Conservation (phyloP, 257 asterid species). For the Jaltomata sinuosa region DNA sequence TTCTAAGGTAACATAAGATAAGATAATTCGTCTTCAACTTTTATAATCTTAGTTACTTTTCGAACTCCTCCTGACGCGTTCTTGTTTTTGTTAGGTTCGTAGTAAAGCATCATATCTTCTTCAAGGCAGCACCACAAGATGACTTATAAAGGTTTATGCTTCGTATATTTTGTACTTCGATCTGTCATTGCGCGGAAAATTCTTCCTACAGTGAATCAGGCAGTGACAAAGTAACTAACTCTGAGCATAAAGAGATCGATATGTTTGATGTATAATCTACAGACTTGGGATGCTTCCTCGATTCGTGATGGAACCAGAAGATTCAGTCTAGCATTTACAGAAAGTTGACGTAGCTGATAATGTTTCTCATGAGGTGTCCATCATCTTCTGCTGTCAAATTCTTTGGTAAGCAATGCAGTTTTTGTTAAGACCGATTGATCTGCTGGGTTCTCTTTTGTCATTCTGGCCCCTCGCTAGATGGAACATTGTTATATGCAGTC, state of each 20-base stretch:
- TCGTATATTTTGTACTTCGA: too few relatives aligned
- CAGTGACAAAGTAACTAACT: neutral
- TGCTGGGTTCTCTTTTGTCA: neutral
- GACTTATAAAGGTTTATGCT: too few relatives aligned
- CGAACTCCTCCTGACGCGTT: neutral
- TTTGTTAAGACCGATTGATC: neutral
- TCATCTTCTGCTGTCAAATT: neutral
- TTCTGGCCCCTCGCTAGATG: neutral
- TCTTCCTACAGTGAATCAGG: neutral
- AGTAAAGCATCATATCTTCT: slow-evolving; percentile 92
- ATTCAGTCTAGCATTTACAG: neutral
- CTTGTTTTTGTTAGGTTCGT: slow-evolving; percentile 56
- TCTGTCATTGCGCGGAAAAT: neutral
- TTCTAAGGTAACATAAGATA: slow-evolving; percentile 37
- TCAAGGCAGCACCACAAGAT: slow-evolving; percentile 50
- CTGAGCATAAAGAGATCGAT: neutral
- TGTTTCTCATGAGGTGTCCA: too few relatives aligned
- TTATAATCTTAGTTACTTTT: neutral
- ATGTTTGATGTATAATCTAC: neutral
- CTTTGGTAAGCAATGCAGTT: neutral
- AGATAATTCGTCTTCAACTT: neutral
- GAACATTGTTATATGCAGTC: neutral
- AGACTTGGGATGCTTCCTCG: neutral
- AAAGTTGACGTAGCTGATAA: neutral
- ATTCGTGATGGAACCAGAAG: neutral